Conservation (phyloP, 192 early-diverging fungal species). For the Jimgerdemannia flammicorona region DNA sequence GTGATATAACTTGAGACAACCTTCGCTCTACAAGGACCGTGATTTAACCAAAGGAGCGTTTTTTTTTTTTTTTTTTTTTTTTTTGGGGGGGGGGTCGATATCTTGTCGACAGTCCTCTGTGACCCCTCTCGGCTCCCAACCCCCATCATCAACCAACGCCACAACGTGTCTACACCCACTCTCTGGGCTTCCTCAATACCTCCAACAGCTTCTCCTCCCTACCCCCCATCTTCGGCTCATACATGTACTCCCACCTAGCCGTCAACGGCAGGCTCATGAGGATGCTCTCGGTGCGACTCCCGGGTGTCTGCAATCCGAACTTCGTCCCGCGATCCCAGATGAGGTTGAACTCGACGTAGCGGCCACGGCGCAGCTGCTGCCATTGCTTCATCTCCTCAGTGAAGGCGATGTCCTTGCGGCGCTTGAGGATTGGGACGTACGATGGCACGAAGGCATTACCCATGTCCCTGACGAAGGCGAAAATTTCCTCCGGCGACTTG, state of each 20-base stretch:
- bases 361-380: constrained; percentile 93
- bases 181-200: constrained; percentile 71
- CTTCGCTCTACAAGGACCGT: too few species aligned
- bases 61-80: too few species aligned
- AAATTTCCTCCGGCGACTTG: constrained; percentile 69
- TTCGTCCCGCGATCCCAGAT: constrained; percentile 97
- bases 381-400: constrained; percentile 76
- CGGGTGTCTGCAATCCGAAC: constrained; percentile 95
- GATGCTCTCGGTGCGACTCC: constrained; percentile 93
- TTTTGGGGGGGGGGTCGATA: too few species aligned
- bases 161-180: constrained; percentile 60
- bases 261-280: constrained; percentile 91
- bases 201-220: constrained; percentile 74
- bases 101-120: too few species aligned
- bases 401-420: constrained; percentile 76
- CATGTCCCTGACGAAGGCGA: constrained; percentile 79
- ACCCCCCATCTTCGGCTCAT: constrained; percentile 61
- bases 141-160: not conserved
- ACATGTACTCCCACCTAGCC: constrained; percentile 95
- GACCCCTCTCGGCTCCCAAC: not conserved
- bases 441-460: constrained; percentile 78
- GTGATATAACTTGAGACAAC: too few species aligned
- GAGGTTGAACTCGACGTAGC: constrained; percentile 98
- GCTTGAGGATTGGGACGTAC: constrained; percentile 86
- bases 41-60: too few species aligned